Evolutionary conservation across 352 stramenopile genomes (phyloP).

Genomic region (Pythium dissotocum): DNA sequence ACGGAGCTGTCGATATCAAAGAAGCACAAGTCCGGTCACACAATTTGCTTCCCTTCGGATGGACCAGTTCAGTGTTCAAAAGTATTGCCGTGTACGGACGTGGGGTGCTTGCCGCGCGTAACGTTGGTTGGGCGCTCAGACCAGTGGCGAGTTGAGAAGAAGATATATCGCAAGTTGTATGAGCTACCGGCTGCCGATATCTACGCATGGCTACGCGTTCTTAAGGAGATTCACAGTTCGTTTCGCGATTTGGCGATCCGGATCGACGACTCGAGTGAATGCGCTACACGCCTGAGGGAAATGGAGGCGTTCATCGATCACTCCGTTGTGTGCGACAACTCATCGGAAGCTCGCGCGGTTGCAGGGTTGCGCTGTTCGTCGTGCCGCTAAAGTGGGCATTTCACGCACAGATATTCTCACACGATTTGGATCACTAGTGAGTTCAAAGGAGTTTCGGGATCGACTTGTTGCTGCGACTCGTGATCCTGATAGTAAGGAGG

Average conservation of each 20-base stretch:
- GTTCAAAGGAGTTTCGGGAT: conserved; percentile 4
- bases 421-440: not conserved
- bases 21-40: conserved; percentile 10
- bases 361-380: no score
- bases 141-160: not conserved
- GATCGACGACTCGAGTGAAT: no score
- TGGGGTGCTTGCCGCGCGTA: not conserved
- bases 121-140: not conserved
- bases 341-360: no score
- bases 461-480: not conserved
- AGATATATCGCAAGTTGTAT: conserved; percentile 3
- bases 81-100: not conserved
- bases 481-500: not conserved
- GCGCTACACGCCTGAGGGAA: no score
- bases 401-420: not conserved
- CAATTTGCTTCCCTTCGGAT: conserved; percentile 18
- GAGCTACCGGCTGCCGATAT: not conserved
- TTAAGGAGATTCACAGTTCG: not conserved
- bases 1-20: not conserved
- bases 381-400: conserved; percentile 3
- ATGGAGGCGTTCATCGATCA: no score
- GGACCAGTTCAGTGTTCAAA: not conserved
- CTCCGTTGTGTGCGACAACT: no score
- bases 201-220: conserved; percentile 1
- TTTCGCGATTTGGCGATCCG: not conserved